Evolutionary conservation across 495 filamentous ascomycete genomes (phyloP).

Genomic region (Annulohypoxylon nitens): DNA sequence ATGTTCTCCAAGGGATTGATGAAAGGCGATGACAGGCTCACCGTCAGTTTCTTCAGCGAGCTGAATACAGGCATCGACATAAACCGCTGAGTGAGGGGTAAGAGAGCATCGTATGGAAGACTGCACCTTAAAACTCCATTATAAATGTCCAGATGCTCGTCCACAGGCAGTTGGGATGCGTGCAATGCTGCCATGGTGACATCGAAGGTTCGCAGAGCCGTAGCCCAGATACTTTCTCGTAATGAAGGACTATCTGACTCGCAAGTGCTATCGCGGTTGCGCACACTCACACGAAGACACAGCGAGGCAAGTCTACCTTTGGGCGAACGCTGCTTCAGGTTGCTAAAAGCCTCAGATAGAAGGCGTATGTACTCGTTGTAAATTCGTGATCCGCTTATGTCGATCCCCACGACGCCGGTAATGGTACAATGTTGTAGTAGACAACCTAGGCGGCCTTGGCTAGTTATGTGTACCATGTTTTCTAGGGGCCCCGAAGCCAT

Average conservation of each 20-base stretch:
- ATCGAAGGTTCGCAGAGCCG: constrained; percentile 3
- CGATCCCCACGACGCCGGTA: constrained; percentile 2
- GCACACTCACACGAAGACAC: not conserved
- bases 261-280: not conserved
- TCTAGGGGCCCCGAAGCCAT: not conserved
- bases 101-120: constrained; percentile 1
- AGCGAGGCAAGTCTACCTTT: constrained; percentile 6
- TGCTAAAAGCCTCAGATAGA: not conserved
- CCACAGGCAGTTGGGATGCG: not conserved
- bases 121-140: constrained; percentile 2
- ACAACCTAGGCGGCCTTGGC: constrained; percentile 5
- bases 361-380: not conserved
- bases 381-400: not conserved
- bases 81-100: not conserved
- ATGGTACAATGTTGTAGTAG: constrained; percentile 8
- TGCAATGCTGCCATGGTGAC: not conserved
- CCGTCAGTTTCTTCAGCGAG: constrained; percentile 4
- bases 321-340: constrained; percentile 4
- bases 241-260: not conserved
- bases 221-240: constrained; percentile 1
- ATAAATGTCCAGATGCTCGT: constrained; percentile 9
- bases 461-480: constrained; percentile 9
- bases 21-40: constrained; percentile 7
- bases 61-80: not conserved
- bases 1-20: not conserved